A percentile compares a stretch with the other conserved stretches of the same genome.
Evolutionary conservation across 495 filamentous ascomycete genomes (phyloP).

Genomic region (Margaritispora aquatica): DNA sequence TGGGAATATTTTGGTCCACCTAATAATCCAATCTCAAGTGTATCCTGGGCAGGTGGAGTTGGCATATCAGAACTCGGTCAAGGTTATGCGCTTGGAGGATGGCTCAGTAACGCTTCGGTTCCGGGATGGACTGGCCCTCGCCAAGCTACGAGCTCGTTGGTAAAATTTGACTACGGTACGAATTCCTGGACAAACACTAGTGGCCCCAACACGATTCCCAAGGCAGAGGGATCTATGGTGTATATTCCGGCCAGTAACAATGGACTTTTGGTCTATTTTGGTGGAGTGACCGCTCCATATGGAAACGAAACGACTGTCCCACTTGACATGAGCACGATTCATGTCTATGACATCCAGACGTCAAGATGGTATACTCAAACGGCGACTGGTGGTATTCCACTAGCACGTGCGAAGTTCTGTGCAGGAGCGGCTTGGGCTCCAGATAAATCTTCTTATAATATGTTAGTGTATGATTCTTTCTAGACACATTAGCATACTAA

Average conservation of each 20-base stretch:
- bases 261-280: conserved; percentile 48
- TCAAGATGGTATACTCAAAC: conserved; percentile 49
- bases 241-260: conserved; percentile 46
- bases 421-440: conserved; percentile 44
- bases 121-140: conserved; percentile 36
- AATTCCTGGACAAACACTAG: conserved; percentile 35
- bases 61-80: conserved; percentile 26
- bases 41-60: conserved; percentile 17
- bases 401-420: conserved; percentile 44
- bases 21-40: conserved; percentile 10
- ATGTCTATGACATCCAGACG: conserved; percentile 44
- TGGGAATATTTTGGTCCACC: conserved; percentile 33
- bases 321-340: conserved; percentile 36
- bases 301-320: conserved; percentile 24
- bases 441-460: conserved; percentile 50
- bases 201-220: conserved; percentile 36
- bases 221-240: conserved; percentile 40
- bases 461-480: conserved; percentile 30
- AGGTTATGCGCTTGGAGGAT: conserved; percentile 44
- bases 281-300: conserved; percentile 34
- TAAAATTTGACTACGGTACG: conserved; percentile 39
- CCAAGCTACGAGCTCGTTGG: conserved; percentile 31
- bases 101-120: conserved; percentile 37
- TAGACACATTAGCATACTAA: neutral
- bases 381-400: conserved; percentile 39